Evolutionary conservation across 2,329 filamentous ascomycete species (phyloP).

Genomic region (Endothia cerciana): DNA sequence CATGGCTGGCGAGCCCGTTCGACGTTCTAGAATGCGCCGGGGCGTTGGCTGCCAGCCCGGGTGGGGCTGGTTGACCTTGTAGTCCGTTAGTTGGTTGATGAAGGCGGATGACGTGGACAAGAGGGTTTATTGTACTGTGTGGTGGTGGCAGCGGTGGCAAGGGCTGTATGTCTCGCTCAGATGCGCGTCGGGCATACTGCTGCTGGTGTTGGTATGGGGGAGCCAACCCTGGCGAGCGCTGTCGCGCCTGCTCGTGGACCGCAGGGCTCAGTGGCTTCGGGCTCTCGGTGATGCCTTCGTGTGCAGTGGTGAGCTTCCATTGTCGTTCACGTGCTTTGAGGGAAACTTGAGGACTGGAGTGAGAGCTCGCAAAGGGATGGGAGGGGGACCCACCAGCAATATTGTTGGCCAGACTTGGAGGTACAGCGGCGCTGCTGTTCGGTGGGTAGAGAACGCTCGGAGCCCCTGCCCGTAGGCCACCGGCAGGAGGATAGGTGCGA

Average conservation of each 20-base stretch:
- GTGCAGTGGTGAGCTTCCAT: conserved; percentile 64
- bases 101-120: conserved; percentile 45
- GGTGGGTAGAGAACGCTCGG: conserved; percentile 65
- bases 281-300: conserved; percentile 80
- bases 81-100: conserved; percentile 16
- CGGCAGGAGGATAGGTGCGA: conserved; percentile 78
- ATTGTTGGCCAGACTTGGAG: conserved; percentile 53
- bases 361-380: not conserved
- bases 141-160: conserved; percentile 44
- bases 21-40: conserved; percentile 43
- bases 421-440: conserved; percentile 54
- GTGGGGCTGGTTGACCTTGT: conserved; percentile 18
- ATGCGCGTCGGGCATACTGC: conserved; percentile 60
- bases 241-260: conserved; percentile 57
- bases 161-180: conserved; percentile 60
- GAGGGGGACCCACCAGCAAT: conserved; percentile 43
- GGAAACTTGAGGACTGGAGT: not conserved
- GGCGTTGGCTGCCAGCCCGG: conserved; percentile 16
- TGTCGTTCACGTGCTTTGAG: conserved; percentile 47
- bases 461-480: conserved; percentile 52
- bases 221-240: conserved; percentile 68
- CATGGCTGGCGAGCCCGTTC: conserved; percentile 48
- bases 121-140: conserved; percentile 43
- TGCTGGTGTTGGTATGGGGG: conserved; percentile 68
- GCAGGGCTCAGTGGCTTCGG: conserved; percentile 81